Base-by-base conservation (phyloP, 331 rosid species). In the Cydonia oblonga region DNA sequence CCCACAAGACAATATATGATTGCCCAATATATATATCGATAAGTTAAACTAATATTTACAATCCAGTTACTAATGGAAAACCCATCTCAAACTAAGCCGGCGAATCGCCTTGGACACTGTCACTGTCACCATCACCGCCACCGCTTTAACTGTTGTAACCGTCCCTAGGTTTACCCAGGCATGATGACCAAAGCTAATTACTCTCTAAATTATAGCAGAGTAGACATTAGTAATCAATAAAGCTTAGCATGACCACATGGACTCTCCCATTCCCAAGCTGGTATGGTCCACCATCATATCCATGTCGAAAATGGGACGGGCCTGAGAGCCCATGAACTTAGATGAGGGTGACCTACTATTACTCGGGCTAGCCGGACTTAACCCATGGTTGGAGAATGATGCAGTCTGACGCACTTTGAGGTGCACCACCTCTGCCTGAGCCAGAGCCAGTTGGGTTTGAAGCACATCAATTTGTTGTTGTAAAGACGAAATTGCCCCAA, bases 381-480 rank as follows among this genome's bases (percentile, higher is more conserved):
- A 75, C 68, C 90, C 87, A 29, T 70, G 73, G 72, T 63, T 79
- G 14, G 90, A 82, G 40, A 81, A n/a, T 9, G 82, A 56, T 1
- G 80, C 76, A 1, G 82, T 67, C 57, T 91, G 96, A 51, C 93
- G 83, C 51, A 90, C 86, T 80, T 88, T 72, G 0, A 90, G 90
- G 79, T 93, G 98, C 57, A 93, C 97, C 14, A 91, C 98, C 76
- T 93, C 98, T 2, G 98, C 98, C 66, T 89, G 98, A 12, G 98
- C 96, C 68, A 86, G 69, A 1, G 97, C 98, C 80, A 93, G 62
- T 79, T 93, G 97, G 69, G 97, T 81, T 46, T 86, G 98, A 16
- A 93, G 83, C 25, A 73, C 53, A 75, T 87, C 92, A 74, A 93
- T 82, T 28, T 93, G 98, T 64, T 86, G 95, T 44, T 93, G 98